Conservation (phyloP, 352 stramenopile genomes). For the Pythium chondricola region DNA sequence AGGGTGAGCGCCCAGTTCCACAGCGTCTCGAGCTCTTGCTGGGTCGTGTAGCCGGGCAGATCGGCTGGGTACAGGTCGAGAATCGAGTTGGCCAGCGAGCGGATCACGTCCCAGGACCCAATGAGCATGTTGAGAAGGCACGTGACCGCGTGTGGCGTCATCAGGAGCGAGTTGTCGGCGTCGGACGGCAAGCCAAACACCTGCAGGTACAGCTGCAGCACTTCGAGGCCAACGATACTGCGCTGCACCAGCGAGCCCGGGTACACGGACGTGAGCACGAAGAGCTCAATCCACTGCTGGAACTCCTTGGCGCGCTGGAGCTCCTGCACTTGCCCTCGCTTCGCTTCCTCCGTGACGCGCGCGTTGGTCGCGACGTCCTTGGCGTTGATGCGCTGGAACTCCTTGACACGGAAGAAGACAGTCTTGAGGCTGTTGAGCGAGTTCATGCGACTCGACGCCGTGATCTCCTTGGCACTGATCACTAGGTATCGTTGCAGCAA, state of each 20-base stretch:
- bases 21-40: slow-evolving; percentile 32
- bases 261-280: slow-evolving; percentile 59
- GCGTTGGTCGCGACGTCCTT: slow-evolving; percentile 21
- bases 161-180: slow-evolving; percentile 23
- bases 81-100: slow-evolving; percentile 55
- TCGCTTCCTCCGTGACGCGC: slow-evolving; percentile 2
- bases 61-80: slow-evolving; percentile 62
- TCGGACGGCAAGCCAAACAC: slow-evolving; percentile 46
- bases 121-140: slow-evolving; percentile 73
- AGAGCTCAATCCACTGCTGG: slow-evolving; percentile 60
- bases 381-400: slow-evolving; percentile 44
- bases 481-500: slow-evolving; percentile 66
- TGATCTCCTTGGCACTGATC: slow-evolving; percentile 70
- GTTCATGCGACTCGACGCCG: slow-evolving; percentile 57
- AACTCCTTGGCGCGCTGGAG: slow-evolving; percentile 37
- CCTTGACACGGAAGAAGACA: slow-evolving; percentile 69
- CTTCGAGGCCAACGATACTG: slow-evolving; percentile 62
- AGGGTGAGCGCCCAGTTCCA: slow-evolving; percentile 69
- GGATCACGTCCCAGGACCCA: slow-evolving; percentile 74
- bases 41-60: slow-evolving; percentile 50
- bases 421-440: slow-evolving; percentile 70
- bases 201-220: slow-evolving; percentile 65
- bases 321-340: slow-evolving; percentile 22
- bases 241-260: slow-evolving; percentile 59
- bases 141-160: slow-evolving; percentile 59